Evolutionary conservation across 1,284 basidiomycete species (phyloP).

Genomic region (Trichosporon sp.): DNA sequence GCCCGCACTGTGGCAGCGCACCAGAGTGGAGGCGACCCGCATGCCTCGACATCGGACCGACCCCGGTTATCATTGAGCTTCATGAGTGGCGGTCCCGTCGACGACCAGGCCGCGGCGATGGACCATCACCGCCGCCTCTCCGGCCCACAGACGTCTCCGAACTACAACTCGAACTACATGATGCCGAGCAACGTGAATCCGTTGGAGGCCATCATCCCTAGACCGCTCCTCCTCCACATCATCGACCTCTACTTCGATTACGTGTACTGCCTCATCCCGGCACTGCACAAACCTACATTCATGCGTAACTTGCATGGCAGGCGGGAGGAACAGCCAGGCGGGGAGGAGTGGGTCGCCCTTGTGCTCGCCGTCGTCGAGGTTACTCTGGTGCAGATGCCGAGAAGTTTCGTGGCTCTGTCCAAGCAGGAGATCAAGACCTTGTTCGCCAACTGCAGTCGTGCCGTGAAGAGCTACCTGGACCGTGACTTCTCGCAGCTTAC

Average conservation of each 20-base stretch:
- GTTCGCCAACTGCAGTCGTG: slow-evolving; percentile 21
- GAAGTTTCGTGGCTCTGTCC: slow-evolving; percentile 33
- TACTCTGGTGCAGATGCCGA: slow-evolving; percentile 59
- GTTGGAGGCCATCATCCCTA: slow-evolving; percentile 40
- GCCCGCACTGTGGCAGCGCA: slow-evolving; percentile 7
- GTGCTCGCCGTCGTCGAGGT: slow-evolving; percentile 78
- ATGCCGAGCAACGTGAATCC: slow-evolving; percentile 25
- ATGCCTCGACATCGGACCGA: neutral
- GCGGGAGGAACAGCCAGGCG: slow-evolving; percentile 73
- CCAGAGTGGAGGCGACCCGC: slow-evolving; percentile 8
- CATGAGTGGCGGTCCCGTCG: neutral
- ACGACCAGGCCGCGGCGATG: neutral
- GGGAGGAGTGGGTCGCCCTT: slow-evolving; percentile 65
- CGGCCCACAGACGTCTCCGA: neutral
- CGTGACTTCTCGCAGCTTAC: slow-evolving; percentile 22
- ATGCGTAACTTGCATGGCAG: slow-evolving; percentile 72
- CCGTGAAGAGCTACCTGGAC: slow-evolving; percentile 17
- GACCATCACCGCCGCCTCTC: neutral
- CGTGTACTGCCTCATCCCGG: slow-evolving; percentile 73
- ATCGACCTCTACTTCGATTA: slow-evolving; percentile 83
- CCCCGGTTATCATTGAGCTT: slow-evolving; percentile 3
- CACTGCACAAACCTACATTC: slow-evolving; percentile 61
- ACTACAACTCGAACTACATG: slow-evolving; percentile 3
- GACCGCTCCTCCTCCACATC: slow-evolving; percentile 51
- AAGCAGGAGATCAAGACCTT: slow-evolving; percentile 35